A percentile compares a stretch with the other conserved stretches of the same genome.
Conservation (phyloP, 139 green algal species). For the Micractinium sp. region DNA sequence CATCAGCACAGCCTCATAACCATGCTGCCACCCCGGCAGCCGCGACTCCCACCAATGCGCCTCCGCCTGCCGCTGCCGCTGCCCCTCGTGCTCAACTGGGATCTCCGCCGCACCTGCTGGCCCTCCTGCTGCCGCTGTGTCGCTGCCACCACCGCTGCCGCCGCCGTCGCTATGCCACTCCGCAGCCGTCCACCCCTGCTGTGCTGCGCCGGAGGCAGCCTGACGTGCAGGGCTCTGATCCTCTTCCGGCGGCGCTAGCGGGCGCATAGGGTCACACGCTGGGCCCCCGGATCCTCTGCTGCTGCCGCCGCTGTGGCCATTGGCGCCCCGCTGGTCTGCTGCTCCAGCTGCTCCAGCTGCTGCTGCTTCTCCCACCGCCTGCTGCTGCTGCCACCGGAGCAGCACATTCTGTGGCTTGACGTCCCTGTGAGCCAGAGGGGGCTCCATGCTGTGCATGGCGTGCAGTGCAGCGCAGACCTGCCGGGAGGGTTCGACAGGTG, state of each 20-base stretch:
- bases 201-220: not conserved
- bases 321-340: not conserved
- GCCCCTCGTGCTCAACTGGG: not conserved
- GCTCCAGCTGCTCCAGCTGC: not conserved
- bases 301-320: not conserved
- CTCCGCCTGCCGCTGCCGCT: slow-evolving; percentile 2
- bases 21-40: not conserved
- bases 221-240: not conserved
- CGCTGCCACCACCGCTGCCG: not conserved
- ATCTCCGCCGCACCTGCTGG: not conserved
- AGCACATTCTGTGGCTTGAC: slow-evolving; percentile 93
- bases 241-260: not conserved
- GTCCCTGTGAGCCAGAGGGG: slow-evolving; percentile 79
- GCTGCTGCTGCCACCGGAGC: slow-evolving; percentile 32
- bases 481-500: not conserved
- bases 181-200: not conserved
- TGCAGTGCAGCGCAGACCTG: slow-evolving; percentile 71
- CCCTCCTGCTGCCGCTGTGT: not conserved
- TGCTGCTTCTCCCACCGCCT: not conserved
- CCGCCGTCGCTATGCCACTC: not conserved
- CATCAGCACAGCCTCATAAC: slow-evolving; percentile 58
- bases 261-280: not conserved
- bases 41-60: not conserved
- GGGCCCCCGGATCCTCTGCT: not conserved
- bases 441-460: slow-evolving; percentile 71